phyloP scores from a whole-genome alignment of 2,329 filamentous ascomycete genomes.

The Drechslera avenae region DNA sequence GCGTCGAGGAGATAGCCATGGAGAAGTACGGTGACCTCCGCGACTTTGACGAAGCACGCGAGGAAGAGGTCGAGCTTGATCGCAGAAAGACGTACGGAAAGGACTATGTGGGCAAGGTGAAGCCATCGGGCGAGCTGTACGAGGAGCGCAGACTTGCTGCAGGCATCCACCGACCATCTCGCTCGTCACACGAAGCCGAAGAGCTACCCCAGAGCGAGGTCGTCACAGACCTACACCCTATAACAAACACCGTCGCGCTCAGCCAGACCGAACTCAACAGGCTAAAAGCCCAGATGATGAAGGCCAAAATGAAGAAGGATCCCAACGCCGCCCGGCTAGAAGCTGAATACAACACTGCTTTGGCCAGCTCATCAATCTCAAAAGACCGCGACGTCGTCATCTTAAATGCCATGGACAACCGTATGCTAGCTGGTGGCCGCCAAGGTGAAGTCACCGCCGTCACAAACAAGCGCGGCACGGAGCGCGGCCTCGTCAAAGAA shows the following conservation, averaged over 20 bases:
- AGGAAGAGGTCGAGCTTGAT: constrained; percentile 91
- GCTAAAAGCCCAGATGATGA: constrained; percentile 93
- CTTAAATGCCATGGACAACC: constrained; percentile 85
- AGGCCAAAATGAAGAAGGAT: constrained; percentile 82
- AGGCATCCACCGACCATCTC: constrained; percentile 52
- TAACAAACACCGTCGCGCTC: constrained; percentile 58
- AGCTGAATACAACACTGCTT: constrained; percentile 78
- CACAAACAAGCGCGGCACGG: constrained; percentile 78
- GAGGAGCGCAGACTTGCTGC: constrained; percentile 72
- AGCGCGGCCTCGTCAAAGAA: constrained; percentile 82
- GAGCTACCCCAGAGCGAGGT: constrained; percentile 59
- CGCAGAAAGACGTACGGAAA: constrained; percentile 80
- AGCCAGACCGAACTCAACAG: constrained; percentile 85
- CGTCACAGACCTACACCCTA: constrained; percentile 60
- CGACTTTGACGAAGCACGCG: constrained; percentile 88
- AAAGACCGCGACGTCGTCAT: constrained; percentile 74
- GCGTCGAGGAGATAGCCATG: constrained; percentile 80
- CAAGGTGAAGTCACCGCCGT: constrained; percentile 76
- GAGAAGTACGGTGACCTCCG: constrained; percentile 81
- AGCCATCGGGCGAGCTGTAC: constrained; percentile 85
- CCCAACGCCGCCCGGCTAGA: constrained; percentile 79
- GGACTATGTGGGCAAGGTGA: constrained; percentile 82
- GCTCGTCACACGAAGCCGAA: constrained; percentile 32
- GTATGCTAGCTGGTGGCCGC: constrained; percentile 80
- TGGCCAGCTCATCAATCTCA: constrained; percentile 63